Evolutionary conservation across 768 basidiomycete species (phyloP).

Genomic region (Erythrobasidium yunnanense): DNA sequence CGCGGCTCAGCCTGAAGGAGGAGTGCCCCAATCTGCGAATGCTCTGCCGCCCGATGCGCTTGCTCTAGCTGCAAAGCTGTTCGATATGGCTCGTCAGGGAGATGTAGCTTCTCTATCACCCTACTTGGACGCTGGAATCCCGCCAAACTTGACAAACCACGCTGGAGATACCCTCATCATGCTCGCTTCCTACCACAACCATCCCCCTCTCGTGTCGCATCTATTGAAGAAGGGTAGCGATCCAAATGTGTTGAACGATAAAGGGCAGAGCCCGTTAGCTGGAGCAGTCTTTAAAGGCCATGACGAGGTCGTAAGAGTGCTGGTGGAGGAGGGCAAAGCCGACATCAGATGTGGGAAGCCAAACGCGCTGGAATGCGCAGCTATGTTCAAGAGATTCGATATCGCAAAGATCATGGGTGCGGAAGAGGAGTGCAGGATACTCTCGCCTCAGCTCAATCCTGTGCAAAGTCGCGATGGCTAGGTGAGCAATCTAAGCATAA

Average conservation of each 20-base stretch:
- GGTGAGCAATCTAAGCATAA: neutral
- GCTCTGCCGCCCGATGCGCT: constrained; percentile 32
- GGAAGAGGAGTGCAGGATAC: constrained; percentile 1
- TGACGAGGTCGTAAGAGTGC: constrained; percentile 52
- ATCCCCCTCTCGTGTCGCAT: constrained; percentile 48
- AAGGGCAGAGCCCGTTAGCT: constrained; percentile 60
- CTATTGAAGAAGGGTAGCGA: constrained; percentile 54
- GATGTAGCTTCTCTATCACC: constrained; percentile 49
- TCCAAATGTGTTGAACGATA: constrained; percentile 59
- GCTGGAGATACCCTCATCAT: constrained; percentile 69
- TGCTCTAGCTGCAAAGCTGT: constrained; percentile 57
- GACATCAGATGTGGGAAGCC: constrained; percentile 58
- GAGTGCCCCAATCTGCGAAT: neutral
- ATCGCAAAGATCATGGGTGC: constrained; percentile 7
- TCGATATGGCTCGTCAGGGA: constrained; percentile 60
- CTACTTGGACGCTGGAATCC: constrained; percentile 61
- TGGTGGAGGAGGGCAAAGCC: constrained; percentile 49
- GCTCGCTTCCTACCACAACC: constrained; percentile 63
- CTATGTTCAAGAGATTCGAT: constrained; percentile 56
- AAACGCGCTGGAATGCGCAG: constrained; percentile 58
- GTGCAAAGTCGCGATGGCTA: neutral
- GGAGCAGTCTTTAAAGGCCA: constrained; percentile 67
- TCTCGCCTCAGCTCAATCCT: neutral
- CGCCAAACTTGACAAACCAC: constrained; percentile 59
- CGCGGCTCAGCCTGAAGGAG: neutral